These are phyloP conservation scores for Fusarium tuaranense DNA, from an alignment of 2,329 filamentous ascomycete genomes.

Conservation along the genomic window DNA sequence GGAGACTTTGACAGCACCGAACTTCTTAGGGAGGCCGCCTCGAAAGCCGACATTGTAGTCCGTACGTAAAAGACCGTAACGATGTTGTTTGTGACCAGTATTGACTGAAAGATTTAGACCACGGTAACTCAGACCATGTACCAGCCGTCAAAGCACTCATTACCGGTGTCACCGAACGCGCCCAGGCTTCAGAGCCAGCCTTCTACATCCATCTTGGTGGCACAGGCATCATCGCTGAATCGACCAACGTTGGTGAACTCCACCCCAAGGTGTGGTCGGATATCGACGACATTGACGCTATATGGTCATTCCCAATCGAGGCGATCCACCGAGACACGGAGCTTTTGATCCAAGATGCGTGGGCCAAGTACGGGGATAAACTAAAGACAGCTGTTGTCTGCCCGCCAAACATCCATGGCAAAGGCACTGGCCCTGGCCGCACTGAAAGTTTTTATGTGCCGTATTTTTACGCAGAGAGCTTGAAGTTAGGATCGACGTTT, in stretches of 20 bases:
- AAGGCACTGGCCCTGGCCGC: neutral
- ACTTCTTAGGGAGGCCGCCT: neutral
- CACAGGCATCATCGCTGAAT: neutral
- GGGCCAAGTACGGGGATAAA: neutral
- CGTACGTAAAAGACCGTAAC: neutral
- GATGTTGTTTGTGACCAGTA: too few species aligned
- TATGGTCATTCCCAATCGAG: neutral
- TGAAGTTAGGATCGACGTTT: neutral
- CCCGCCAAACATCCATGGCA: neutral
- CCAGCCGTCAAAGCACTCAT: neutral
- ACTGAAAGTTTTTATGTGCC: neutral
- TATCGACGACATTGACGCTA: neutral
- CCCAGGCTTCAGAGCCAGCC: neutral
- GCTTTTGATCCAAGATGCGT: neutral
- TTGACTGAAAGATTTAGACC: neutral
- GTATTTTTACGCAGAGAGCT: neutral
- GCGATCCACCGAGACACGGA: neutral
- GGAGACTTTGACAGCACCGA: neutral
- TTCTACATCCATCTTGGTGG: neutral
- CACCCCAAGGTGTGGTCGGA: neutral
- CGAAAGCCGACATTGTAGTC: neutral
- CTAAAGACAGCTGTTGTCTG: neutral
- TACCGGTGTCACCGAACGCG: neutral
- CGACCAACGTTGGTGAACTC: neutral
- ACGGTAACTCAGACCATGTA: neutral